A percentile compares a stretch with the other conserved stretches of the same genome.
These are phyloP conservation scores for Fulvia fulva DNA, from an alignment of 2,329 filamentous ascomycete genomes.

Conservation along the genomic window DNA sequence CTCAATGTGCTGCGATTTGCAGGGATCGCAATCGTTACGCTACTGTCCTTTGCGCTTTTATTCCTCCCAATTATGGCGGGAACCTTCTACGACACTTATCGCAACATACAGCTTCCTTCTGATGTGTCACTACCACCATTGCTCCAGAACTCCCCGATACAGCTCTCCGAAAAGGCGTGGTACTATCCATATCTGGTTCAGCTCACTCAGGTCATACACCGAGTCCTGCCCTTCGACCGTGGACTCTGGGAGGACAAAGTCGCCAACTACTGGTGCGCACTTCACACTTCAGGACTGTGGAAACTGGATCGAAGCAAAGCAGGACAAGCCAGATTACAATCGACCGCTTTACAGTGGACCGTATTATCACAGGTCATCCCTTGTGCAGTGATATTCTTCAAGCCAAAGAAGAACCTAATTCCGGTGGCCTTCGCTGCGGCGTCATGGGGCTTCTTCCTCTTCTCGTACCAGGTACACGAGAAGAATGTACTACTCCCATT, in stretches of 20 bases:
- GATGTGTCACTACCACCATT: slow-evolving; percentile 47
- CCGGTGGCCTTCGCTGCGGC: slow-evolving; percentile 77
- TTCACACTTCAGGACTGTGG: slow-evolving; percentile 69
- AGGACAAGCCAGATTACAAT: slow-evolving; percentile 67
- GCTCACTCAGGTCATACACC: slow-evolving; percentile 76
- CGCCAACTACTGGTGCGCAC: slow-evolving; percentile 94
- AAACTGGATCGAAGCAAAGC: slow-evolving; percentile 70
- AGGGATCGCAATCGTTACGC: slow-evolving; percentile 69
- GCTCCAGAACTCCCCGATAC: slow-evolving; percentile 59
- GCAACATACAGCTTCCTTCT: slow-evolving; percentile 58
- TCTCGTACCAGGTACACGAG: slow-evolving; percentile 97
- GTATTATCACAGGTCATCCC: slow-evolving; percentile 72
- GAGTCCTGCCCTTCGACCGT: slow-evolving; percentile 94
- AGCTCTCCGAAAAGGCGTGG: slow-evolving; percentile 58
- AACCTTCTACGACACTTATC: slow-evolving; percentile 63
- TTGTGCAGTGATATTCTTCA: slow-evolving; percentile 73
- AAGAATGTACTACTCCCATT: slow-evolving; percentile 92
- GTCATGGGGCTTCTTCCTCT: slow-evolving; percentile 96
- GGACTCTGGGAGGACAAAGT: slow-evolving; percentile 98
- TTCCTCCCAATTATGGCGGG: slow-evolving; percentile 72
- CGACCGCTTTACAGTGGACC: slow-evolving; percentile 69
- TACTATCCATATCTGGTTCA: slow-evolving; percentile 76
- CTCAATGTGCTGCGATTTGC: slow-evolving; percentile 66
- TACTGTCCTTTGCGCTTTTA: slow-evolving; percentile 68
- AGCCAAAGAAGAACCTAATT: slow-evolving; percentile 71